These are phyloP conservation scores for Rhodotorula diobovata DNA, from an alignment of 768 basidiomycete genomes.

Conservation along the genomic window DNA sequence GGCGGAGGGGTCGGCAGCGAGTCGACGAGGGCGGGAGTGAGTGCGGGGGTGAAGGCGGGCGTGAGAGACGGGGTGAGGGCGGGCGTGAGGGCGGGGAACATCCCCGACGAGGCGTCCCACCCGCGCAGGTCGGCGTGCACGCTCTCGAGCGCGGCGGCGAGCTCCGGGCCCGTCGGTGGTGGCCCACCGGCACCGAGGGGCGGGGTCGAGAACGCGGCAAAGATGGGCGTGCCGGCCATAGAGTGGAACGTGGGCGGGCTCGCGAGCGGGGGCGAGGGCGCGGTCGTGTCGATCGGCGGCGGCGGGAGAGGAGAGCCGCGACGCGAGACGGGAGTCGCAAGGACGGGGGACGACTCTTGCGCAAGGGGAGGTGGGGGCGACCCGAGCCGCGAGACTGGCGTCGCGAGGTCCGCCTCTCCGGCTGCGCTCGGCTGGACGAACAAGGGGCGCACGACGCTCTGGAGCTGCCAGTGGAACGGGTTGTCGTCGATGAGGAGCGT, in stretches of 20 bases:
- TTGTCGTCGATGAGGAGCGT: conserved; percentile 89
- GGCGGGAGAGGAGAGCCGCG: not conserved
- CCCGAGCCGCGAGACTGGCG: not conserved
- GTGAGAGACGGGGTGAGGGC: not conserved
- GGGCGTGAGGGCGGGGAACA: not conserved
- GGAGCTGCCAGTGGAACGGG: conserved; percentile 91
- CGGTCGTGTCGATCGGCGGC: not conserved
- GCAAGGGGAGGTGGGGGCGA: not conserved
- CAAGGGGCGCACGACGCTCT: conserved; percentile 78
- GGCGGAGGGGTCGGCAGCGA: too few relatives aligned
- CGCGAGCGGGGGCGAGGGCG: not conserved
- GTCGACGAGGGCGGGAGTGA: not conserved
- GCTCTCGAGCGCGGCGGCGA: not conserved
- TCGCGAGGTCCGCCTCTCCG: not conserved
- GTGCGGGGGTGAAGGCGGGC: too few relatives aligned
- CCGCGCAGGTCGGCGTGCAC: not conserved
- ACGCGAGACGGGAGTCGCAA: too few relatives aligned
- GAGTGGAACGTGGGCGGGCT: not conserved
- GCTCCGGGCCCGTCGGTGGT: not conserved
- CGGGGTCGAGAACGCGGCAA: conserved; percentile 28
- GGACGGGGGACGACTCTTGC: not conserved
- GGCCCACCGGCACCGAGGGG: conserved; percentile 3
- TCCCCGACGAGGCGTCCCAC: not conserved
- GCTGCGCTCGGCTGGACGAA: conserved; percentile 54
- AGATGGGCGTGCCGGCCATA: not conserved